These are phyloP conservation scores for Xylaria sp. DNA, from an alignment of 2,329 filamentous ascomycete genomes.

Conservation along the genomic window DNA sequence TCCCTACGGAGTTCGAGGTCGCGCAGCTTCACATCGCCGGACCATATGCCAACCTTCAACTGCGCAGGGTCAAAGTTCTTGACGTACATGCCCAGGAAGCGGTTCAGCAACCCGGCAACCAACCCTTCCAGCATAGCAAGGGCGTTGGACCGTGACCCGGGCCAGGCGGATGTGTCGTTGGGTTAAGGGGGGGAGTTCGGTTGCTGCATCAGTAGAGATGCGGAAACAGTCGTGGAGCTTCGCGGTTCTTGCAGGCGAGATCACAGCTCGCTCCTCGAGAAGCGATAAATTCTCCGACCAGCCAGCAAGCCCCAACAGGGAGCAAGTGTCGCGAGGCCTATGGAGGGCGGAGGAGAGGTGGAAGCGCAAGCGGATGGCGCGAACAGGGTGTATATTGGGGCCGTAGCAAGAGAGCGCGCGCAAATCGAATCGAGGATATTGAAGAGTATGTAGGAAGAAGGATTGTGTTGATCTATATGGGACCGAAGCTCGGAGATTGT, in stretches of 20 bases:
- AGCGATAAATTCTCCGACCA: not conserved
- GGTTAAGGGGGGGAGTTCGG: constrained; percentile 44
- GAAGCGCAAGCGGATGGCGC: not conserved
- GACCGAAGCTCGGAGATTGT: constrained; percentile 10
- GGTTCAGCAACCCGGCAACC: constrained; percentile 96
- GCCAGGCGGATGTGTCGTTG: constrained; percentile 65
- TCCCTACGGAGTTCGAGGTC: constrained; percentile 93
- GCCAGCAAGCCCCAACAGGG: not conserved
- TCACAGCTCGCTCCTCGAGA: constrained; percentile 8
- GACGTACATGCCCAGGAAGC: constrained; percentile 99
- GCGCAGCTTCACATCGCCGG: constrained; percentile 93
- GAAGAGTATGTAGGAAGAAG: not conserved
- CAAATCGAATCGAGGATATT: not conserved
- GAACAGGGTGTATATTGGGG: not conserved
- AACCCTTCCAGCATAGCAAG: constrained; percentile 93
- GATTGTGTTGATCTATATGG: constrained; percentile 11
- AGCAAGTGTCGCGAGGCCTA: not conserved
- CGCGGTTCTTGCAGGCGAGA: not conserved
- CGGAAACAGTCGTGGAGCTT: constrained; percentile 7
- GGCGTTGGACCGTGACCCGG: constrained; percentile 75
- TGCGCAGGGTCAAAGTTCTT: constrained; percentile 99
- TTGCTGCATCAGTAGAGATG: constrained; percentile 49
- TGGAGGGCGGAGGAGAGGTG: not conserved
- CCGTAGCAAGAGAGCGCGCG: not conserved
- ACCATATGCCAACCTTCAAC: constrained; percentile 99